Evolutionary conservation across 805 yeast species (phyloP).

Genomic region (Wickerhamomyces rabaulensis): DNA sequence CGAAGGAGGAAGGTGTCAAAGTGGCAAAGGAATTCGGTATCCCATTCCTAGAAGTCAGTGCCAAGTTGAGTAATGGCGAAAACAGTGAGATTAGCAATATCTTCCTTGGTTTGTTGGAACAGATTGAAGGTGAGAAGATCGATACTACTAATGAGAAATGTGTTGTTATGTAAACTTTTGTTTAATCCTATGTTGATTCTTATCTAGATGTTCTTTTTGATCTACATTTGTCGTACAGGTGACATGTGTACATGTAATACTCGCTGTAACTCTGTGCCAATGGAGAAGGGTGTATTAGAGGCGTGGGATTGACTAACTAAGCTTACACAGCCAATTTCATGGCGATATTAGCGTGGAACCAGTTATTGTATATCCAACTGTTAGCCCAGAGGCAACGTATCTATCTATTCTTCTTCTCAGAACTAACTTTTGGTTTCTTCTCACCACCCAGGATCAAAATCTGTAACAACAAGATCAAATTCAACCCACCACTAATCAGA

Average conservation of each 20-base stretch:
- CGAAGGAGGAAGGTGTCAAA: constrained; percentile 50
- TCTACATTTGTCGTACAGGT: not conserved
- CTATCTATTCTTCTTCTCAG: constrained; percentile 15
- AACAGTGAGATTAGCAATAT: constrained; percentile 62
- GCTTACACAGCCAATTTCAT: too few species aligned
- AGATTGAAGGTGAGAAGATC: constrained; percentile 60
- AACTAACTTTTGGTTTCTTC: constrained; percentile 11
- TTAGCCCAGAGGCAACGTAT: too few species aligned
- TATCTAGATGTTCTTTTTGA: constrained; percentile 3
- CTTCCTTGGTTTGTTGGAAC: constrained; percentile 53
- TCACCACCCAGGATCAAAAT: constrained; percentile 24
- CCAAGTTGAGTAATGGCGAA: constrained; percentile 73
- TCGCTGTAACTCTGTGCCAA: not conserved
- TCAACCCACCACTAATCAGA: constrained; percentile 27
- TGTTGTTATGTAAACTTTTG: constrained; percentile 33
- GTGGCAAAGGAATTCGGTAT: constrained; percentile 63
- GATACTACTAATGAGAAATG: constrained; percentile 49
- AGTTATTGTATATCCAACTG: too few species aligned
- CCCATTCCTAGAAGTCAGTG: constrained; percentile 80
- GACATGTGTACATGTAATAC: too few species aligned
- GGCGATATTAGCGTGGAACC: too few species aligned
- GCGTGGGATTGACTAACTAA: too few species aligned
- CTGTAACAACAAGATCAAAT: constrained; percentile 30
- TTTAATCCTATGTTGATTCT: not conserved
- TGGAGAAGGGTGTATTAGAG: too few species aligned